A percentile compares a stretch with the other conserved stretches of the same genome.
Conservation (phyloP, 495 filamentous ascomycete genomes). For the Rhizodiscina lignyota region DNA sequence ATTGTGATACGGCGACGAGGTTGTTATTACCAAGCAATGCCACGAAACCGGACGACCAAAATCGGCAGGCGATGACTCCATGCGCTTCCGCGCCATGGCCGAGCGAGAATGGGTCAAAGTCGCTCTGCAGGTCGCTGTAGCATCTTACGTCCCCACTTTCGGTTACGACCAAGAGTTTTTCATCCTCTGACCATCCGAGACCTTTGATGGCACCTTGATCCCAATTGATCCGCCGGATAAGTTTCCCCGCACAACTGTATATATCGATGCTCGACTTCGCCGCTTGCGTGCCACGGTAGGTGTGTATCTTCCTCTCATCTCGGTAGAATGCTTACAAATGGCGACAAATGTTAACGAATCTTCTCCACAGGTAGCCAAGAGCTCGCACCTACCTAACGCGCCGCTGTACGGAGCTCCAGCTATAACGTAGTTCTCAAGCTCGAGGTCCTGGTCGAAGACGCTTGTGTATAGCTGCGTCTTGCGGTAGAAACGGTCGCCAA, state of each 20-base stretch:
- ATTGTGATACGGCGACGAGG: constrained; percentile 70
- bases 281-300: constrained; percentile 52
- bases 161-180: constrained; percentile 77
- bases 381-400: constrained; percentile 54
- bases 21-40: constrained; percentile 83
- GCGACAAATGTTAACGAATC: constrained; percentile 4
- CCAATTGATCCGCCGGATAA: constrained; percentile 65
- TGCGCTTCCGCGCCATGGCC: constrained; percentile 78
- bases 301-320: constrained; percentile 69
- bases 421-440: constrained; percentile 89
- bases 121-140: constrained; percentile 81
- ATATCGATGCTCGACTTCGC: constrained; percentile 80
- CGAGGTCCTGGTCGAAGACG: constrained; percentile 79
- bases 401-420: constrained; percentile 89
- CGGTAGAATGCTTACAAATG: constrained; percentile 57
- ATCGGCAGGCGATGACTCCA: constrained; percentile 73
- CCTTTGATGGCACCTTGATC: constrained; percentile 81
- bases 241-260: constrained; percentile 80
- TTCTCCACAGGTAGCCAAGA: neutral
- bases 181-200: constrained; percentile 92
- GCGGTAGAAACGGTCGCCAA: constrained; percentile 86
- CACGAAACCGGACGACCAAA: constrained; percentile 84
- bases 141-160: constrained; percentile 81
- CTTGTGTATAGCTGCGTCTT: constrained; percentile 83
- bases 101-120: constrained; percentile 91